Conservation (phyloP, 805 yeast species). For the Candida alai region DNA sequence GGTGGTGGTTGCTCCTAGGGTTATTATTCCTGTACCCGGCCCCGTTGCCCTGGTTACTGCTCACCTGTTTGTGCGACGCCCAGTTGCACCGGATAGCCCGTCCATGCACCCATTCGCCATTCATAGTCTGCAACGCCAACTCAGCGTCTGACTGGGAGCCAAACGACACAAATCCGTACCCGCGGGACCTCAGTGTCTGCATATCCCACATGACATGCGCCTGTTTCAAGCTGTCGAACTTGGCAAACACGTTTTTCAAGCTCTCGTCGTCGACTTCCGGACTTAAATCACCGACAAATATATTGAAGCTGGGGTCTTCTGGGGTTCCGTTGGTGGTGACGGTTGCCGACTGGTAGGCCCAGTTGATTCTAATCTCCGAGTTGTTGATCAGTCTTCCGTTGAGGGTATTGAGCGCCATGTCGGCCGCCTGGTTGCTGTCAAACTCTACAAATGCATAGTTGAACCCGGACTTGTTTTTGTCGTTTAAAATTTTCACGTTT, state of each 20-base stretch:
- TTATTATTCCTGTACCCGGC: slow-evolving; percentile 12
- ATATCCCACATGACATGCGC: slow-evolving; percentile 98
- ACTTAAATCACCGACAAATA: slow-evolving; percentile 84
- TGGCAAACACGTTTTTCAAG: slow-evolving; percentile 52
- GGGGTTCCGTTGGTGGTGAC: slow-evolving; percentile 40
- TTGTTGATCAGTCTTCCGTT: slow-evolving; percentile 56
- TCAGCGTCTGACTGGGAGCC: slow-evolving; percentile 66
- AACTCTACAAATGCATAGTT: slow-evolving; percentile 86
- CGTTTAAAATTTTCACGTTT: slow-evolving; percentile 67
- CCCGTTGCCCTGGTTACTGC: slow-evolving; percentile 16
- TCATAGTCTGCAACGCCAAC: slow-evolving; percentile 65
- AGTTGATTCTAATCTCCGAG: slow-evolving; percentile 60
- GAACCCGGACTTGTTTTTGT: slow-evolving; percentile 68
- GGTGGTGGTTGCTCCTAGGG: slow-evolving; percentile 13
- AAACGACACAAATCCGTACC: slow-evolving; percentile 88
- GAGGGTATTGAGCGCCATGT: slow-evolving; percentile 54
- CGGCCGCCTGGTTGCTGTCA: slow-evolving; percentile 54
- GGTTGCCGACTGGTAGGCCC: slow-evolving; percentile 83
- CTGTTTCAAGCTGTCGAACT: slow-evolving; percentile 60
- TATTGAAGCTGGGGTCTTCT: slow-evolving; percentile 52
- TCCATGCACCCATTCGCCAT: slow-evolving; percentile 68
- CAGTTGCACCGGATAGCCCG: slow-evolving; percentile 81
- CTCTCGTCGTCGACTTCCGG: slow-evolving; percentile 79
- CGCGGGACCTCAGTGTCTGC: slow-evolving; percentile 89
- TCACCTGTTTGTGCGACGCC: slow-evolving; percentile 69